These are phyloP conservation scores for Mycothermus thermophilus DNA, from an alignment of 495 filamentous ascomycete species.

Conservation along the genomic window DNA sequence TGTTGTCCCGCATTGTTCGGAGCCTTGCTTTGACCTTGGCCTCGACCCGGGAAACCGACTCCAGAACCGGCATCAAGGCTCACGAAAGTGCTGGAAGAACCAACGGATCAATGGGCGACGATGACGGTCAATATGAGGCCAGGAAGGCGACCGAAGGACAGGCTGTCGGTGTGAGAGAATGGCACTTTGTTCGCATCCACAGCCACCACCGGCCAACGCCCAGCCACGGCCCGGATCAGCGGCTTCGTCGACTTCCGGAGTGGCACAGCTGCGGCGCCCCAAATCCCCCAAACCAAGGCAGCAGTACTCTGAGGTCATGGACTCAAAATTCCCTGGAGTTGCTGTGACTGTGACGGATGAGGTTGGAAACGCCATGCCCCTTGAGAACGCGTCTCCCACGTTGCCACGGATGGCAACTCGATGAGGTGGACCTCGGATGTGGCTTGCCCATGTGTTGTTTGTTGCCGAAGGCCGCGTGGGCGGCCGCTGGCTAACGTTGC, in stretches of 20 bases:
- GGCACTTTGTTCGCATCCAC: neutral
- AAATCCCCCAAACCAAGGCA: too few relatives aligned
- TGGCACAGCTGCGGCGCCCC: conserved; percentile 1
- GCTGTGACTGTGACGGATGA: neutral
- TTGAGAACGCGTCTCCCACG: conserved; percentile 1
- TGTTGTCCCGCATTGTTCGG: too few relatives aligned
- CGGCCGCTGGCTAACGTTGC: conserved; percentile 11
- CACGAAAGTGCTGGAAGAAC: too few relatives aligned
- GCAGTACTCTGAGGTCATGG: too few relatives aligned
- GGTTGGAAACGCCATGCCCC: neutral
- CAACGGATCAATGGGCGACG: too few relatives aligned
- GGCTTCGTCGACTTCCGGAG: too few relatives aligned
- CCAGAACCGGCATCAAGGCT: too few relatives aligned
- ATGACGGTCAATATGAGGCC: too few relatives aligned
- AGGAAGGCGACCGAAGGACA: neutral
- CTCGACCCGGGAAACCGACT: too few relatives aligned
- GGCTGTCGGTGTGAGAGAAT: neutral
- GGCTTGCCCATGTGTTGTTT: neutral
- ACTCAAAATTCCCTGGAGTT: neutral
- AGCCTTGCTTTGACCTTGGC: too few relatives aligned
- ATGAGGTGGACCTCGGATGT: conserved; percentile 1
- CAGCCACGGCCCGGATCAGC: too few relatives aligned
- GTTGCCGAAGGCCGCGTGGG: conserved; percentile 3
- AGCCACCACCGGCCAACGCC: conserved; percentile 1
- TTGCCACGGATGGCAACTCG: conserved; percentile 6